Conservation (phyloP, 352 stramenopile species). For the Globisporangium nagaii region DNA sequence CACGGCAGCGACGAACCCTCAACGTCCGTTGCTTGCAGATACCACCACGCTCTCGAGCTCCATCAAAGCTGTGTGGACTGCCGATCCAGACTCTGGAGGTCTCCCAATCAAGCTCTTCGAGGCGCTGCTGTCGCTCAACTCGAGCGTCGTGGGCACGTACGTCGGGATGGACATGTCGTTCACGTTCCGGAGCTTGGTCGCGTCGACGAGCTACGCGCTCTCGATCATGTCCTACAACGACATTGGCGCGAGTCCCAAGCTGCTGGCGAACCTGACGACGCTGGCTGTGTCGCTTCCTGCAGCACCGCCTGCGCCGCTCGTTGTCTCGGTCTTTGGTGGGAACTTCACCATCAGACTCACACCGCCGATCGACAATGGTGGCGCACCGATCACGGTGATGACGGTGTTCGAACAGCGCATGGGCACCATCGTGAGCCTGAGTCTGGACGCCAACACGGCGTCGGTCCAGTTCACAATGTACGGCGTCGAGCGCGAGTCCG, state of each 20-base stretch:
- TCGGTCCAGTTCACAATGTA: conserved; percentile 21
- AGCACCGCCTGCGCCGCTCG: conserved; percentile 18
- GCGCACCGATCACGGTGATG: conserved; percentile 23
- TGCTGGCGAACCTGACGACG: conserved; percentile 21
- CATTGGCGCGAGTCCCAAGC: conserved; percentile 20
- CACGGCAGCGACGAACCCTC: conserved; percentile 25
- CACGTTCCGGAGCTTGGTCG: conserved; percentile 33
- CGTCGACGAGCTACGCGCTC: conserved; percentile 25
- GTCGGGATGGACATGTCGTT: conserved; percentile 12
- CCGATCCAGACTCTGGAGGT: conserved; percentile 41
- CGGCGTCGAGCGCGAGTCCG: conserved; percentile 19
- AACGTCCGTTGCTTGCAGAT: conserved; percentile 12
- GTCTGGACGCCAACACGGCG: not conserved
- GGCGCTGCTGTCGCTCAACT: conserved; percentile 19
- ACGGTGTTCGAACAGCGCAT: conserved; percentile 34
- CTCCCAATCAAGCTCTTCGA: conserved; percentile 30
- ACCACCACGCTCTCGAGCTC: conserved; percentile 24
- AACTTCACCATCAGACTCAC: conserved; percentile 53
- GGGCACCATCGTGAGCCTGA: conserved; percentile 17
- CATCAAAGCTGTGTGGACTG: conserved; percentile 29
- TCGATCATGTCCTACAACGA: conserved; percentile 27
- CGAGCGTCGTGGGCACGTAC: conserved; percentile 13
- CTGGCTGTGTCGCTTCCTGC: conserved; percentile 13
- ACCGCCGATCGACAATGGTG: conserved; percentile 35
- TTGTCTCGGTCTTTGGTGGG: conserved; percentile 38